phyloP scores from a whole-genome alignment of 441 rosid species.

The Capsella rubella region DNA sequence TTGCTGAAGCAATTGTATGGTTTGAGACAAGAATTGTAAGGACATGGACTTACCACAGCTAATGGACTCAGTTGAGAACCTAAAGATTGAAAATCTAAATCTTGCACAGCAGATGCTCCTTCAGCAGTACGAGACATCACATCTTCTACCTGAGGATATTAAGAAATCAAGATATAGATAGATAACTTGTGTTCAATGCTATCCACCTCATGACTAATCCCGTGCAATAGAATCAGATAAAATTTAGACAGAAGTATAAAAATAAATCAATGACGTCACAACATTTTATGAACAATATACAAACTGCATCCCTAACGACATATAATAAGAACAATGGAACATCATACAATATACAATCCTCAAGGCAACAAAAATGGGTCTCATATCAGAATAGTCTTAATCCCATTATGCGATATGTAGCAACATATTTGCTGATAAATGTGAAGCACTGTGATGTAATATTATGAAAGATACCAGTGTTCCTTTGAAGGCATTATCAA shows the following conservation, averaged over 20 bases:
- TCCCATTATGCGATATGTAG: slow-evolving; percentile 6
- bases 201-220: slow-evolving; percentile 9
- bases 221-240: background rate
- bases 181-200: slow-evolving; percentile 4
- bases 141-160: slow-evolving; percentile 75
- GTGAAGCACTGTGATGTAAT: slow-evolving; percentile 24
- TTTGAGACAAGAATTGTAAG: slow-evolving; percentile 25
- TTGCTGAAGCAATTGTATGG: background rate
- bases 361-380: slow-evolving; percentile 22
- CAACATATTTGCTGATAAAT: slow-evolving; percentile 10
- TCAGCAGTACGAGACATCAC: slow-evolving; percentile 88
- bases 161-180: slow-evolving; percentile 25
- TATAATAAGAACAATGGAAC: slow-evolving; percentile 12
- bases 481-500: slow-evolving; percentile 80
- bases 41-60: slow-evolving; percentile 77
- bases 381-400: slow-evolving; percentile 17
- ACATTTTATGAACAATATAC: slow-evolving; percentile 21
- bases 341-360: slow-evolving; percentile 25
- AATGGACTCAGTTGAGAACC: slow-evolving; percentile 87
- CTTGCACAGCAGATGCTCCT: slow-evolving; percentile 74
- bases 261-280: background rate
- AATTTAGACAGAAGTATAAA: slow-evolving; percentile 2
- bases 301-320: slow-evolving; percentile 13
- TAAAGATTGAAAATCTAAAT: slow-evolving; percentile 76
- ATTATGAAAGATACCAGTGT: slow-evolving; percentile 67